Evolutionary conservation across 1,284 basidiomycete species (phyloP).

Genomic region (Inonotus hispidus): DNA sequence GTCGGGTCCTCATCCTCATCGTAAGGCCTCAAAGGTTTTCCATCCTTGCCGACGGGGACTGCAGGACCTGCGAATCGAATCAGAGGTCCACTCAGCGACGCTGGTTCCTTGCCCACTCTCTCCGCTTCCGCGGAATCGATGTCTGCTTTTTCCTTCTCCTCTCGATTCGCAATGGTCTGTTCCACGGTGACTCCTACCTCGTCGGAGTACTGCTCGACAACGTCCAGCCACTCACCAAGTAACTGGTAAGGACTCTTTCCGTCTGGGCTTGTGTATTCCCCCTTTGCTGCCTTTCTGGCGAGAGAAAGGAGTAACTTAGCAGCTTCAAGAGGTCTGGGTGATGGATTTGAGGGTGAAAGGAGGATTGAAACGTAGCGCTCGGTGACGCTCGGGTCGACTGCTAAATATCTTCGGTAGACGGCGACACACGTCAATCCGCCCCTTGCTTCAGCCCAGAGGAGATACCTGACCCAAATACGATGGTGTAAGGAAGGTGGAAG

Average conservation of each 20-base stretch:
- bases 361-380: constrained; percentile 80
- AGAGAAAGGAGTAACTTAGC: constrained; percentile 86
- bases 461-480: constrained; percentile 90
- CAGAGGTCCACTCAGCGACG: constrained; percentile 55
- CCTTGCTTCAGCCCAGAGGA: constrained; percentile 87
- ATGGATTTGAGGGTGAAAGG: constrained; percentile 57
- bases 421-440: constrained; percentile 84
- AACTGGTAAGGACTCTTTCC: constrained; percentile 96
- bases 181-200: constrained; percentile 90
- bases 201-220: constrained; percentile 88
- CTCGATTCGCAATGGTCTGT: constrained; percentile 51
- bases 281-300: constrained; percentile 77
- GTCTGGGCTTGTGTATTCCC: constrained; percentile 84
- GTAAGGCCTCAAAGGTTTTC: constrained; percentile 47
- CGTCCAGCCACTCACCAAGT: constrained; percentile 88
- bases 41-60: constrained; percentile 45
- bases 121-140: constrained; percentile 27
- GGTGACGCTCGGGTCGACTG: constrained; percentile 80
- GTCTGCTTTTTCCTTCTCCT: constrained; percentile 33
- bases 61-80: constrained; percentile 75
- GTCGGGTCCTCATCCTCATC: constrained; percentile 81
- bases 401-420: constrained; percentile 88
- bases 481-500: constrained; percentile 92
- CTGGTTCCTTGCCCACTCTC: constrained; percentile 33
- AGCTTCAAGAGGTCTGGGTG: constrained; percentile 86